Conservation (phyloP, 192 early-diverging fungal genomes). For the Coemansia sp. region DNA sequence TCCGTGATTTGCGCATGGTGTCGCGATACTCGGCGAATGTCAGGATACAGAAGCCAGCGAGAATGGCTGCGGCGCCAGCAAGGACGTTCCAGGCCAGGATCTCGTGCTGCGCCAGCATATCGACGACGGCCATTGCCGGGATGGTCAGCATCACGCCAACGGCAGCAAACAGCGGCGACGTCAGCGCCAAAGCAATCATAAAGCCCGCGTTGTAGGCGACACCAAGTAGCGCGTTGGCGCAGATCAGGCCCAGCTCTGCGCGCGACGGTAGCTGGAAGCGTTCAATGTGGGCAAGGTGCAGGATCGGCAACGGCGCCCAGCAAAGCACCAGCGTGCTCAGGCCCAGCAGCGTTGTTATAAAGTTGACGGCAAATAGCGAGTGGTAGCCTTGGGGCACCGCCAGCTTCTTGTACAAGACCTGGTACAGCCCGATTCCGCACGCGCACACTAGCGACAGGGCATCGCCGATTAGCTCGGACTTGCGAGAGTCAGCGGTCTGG, state of each 20-base stretch:
- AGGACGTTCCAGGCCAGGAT: slow-evolving; percentile 51
- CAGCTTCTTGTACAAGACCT: slow-evolving; percentile 75
- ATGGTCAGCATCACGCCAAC: slow-evolving; percentile 79
- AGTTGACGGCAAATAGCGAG: slow-evolving; percentile 70
- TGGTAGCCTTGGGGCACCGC: slow-evolving; percentile 50
- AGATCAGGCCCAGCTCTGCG: slow-evolving; percentile 51
- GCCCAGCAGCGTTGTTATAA: slow-evolving; percentile 65
- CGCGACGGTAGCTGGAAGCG: slow-evolving; percentile 58
- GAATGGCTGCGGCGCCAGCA: slow-evolving; percentile 50
- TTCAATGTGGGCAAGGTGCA: slow-evolving; percentile 60
- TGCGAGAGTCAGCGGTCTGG: slow-evolving; percentile 5
- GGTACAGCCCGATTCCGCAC: slow-evolving; percentile 68
- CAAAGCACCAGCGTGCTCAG: slow-evolving; percentile 57
- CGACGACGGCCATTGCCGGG: slow-evolving; percentile 59
- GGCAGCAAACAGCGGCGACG: slow-evolving; percentile 65
- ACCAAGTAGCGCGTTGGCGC: slow-evolving; percentile 61
- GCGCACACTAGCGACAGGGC: slow-evolving; percentile 59
- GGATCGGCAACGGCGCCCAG: slow-evolving; percentile 68
- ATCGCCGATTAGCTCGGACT: slow-evolving; percentile 50
- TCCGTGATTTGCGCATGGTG: slow-evolving; percentile 17
- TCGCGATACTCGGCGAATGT: slow-evolving; percentile 41
- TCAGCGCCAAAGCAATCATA: slow-evolving; percentile 71
- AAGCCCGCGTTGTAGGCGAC: slow-evolving; percentile 72
- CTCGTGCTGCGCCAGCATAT: slow-evolving; percentile 50
- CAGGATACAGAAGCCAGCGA: slow-evolving; percentile 53